phyloP scores from a whole-genome alignment of 2,329 filamentous ascomycete species.

The Monilinia fructigena region DNA sequence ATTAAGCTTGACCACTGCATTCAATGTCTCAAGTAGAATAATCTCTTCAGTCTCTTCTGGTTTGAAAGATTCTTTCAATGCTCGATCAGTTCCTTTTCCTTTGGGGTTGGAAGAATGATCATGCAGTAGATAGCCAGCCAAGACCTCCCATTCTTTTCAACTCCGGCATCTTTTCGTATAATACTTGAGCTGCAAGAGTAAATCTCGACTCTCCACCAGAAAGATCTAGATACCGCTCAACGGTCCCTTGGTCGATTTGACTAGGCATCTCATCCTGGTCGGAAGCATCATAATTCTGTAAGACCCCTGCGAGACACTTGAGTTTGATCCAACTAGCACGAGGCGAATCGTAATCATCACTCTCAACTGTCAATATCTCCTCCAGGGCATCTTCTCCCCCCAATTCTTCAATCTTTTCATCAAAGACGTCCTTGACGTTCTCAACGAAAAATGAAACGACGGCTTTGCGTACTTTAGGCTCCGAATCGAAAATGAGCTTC shows the following conservation, averaged over 20 bases:
- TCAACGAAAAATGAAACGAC: conserved; percentile 89
- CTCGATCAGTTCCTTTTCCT: conserved; percentile 63
- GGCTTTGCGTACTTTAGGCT: conserved; percentile 80
- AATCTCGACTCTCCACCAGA: conserved; percentile 75
- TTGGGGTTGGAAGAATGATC: conserved; percentile 73
- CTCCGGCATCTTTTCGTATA: conserved; percentile 80
- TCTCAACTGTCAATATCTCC: conserved; percentile 67
- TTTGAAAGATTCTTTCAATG: conserved; percentile 36
- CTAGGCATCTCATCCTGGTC: conserved; percentile 56
- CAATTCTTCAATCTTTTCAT: conserved; percentile 77
- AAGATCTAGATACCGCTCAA: conserved; percentile 53
- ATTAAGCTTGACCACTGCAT: conserved; percentile 74
- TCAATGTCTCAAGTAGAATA: conserved; percentile 82
- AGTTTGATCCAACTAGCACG: conserved; percentile 84
- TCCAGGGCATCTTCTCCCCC: conserved; percentile 75
- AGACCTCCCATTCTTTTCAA: conserved; percentile 81
- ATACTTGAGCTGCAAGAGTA: conserved; percentile 77
- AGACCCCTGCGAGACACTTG: conserved; percentile 83
- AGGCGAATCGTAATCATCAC: conserved; percentile 73
- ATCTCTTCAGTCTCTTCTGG: conserved; percentile 62
- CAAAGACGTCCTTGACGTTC: conserved; percentile 78
- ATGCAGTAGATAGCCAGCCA: conserved; percentile 87
- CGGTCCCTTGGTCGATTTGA: conserved; percentile 44
- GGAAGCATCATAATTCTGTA: conserved; percentile 77
- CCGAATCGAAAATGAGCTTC: conserved; percentile 83